Conservation (phyloP, 202 grass and related monocot genomes). For the Zizania palustris region DNA sequence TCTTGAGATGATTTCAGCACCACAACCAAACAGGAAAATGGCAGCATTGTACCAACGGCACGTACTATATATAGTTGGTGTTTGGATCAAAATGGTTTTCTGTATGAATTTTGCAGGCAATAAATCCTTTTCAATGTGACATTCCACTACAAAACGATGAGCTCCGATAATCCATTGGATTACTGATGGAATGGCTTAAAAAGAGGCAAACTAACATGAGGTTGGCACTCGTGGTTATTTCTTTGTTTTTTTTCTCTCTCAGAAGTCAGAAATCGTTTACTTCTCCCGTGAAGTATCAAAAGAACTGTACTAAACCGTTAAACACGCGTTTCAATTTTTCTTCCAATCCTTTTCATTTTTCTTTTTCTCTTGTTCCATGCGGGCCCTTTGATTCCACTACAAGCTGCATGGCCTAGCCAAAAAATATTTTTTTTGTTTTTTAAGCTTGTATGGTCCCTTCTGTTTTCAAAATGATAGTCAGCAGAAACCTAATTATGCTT, state of each 20-base stretch:
- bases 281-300: neutral
- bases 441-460: neutral
- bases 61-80: constrained; percentile 18
- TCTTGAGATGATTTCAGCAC: constrained; percentile 33
- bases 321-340: neutral
- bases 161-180: neutral
- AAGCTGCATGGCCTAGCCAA: constrained; percentile 18
- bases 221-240: neutral
- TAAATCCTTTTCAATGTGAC: neutral
- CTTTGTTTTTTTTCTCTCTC: neutral
- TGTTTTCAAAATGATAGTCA: constrained; percentile 18
- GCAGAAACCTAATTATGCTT: neutral
- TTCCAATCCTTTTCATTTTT: neutral
- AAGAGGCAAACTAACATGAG: neutral
- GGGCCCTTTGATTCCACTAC: constrained; percentile 32
- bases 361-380: neutral
- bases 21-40: constrained; percentile 28
- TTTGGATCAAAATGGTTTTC: neutral
- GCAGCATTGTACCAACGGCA: constrained; percentile 22
- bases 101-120: neutral
- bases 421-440: neutral
- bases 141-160: neutral
- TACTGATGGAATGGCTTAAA: neutral
- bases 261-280: neutral
- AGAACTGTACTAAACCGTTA: neutral